Conservation (phyloP, 106 monocot species). For the Cymbidium sinense region DNA sequence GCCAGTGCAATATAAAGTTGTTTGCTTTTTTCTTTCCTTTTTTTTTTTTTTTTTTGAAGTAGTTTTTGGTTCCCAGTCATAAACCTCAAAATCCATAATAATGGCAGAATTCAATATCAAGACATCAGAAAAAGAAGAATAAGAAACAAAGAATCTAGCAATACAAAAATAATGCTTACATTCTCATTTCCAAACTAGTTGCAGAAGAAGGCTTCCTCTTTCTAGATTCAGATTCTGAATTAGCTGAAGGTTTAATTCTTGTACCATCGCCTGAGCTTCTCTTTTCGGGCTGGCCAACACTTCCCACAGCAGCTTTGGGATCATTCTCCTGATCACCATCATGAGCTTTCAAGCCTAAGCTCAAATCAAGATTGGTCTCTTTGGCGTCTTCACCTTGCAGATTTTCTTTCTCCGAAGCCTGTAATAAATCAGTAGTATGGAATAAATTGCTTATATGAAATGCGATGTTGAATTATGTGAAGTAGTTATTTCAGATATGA, state of each 20-base stretch:
- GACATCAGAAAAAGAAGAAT: neutral
- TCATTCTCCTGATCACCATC: neutral
- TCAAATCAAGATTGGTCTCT: constrained; percentile 13
- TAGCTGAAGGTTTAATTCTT: constrained; percentile 2
- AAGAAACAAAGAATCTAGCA: neutral
- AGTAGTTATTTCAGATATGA: neutral
- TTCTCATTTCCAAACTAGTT: constrained; percentile 7
- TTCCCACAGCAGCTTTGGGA: neutral
- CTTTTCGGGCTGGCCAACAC: neutral
- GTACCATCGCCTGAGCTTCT: neutral
- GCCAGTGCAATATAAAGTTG: no score
- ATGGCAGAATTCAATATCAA: neutral
- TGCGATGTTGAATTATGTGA: neutral
- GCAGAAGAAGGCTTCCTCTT: constrained; percentile 1
- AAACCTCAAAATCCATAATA: neutral
- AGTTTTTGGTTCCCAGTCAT: neutral
- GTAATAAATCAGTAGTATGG: neutral
- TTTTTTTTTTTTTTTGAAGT: no score
- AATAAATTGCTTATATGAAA: neutral
- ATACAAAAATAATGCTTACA: neutral
- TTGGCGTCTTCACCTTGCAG: neutral
- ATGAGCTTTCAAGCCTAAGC: constrained; percentile 6
- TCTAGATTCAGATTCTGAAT: neutral
- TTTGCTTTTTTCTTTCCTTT: no score
- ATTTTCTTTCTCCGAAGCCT: constrained; percentile 1